A percentile compares a stretch with the other conserved stretches of the same genome.
phyloP scores from a whole-genome alignment of 2,329 filamentous ascomycete species.

The Lizonia empirigonia region DNA sequence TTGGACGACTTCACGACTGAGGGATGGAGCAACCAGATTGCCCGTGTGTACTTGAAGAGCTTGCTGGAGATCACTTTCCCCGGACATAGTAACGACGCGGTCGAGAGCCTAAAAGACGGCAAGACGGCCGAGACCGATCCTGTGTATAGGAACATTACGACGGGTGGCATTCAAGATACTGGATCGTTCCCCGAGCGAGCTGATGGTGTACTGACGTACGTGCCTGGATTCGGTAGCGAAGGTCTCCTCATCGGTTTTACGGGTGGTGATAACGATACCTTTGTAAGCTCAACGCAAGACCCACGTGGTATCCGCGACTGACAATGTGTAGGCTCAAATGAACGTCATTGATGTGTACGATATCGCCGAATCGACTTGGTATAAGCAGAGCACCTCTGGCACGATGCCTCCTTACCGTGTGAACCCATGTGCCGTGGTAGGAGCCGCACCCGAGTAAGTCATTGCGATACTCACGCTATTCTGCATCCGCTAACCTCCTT shows the following conservation, averaged over 20 bases:
- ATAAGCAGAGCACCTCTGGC: conserved; percentile 70
- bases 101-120: conserved; percentile 59
- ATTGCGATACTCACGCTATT: neutral
- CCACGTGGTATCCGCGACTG: conserved; percentile 6
- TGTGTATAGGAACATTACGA: conserved; percentile 74
- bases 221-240: conserved; percentile 76
- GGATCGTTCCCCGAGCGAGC: conserved; percentile 74
- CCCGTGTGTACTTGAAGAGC: conserved; percentile 73
- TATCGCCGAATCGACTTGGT: conserved; percentile 72
- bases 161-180: conserved; percentile 69
- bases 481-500: conserved; percentile 16
- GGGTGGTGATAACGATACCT: conserved; percentile 71
- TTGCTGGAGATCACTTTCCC: conserved; percentile 78
- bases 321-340: conserved; percentile 61
- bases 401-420: conserved; percentile 63
- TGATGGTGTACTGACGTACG: conserved; percentile 73
- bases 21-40: conserved; percentile 70
- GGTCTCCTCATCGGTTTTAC: conserved; percentile 80
- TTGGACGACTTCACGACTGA: conserved; percentile 67
- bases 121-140: conserved; percentile 66
- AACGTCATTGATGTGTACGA: conserved; percentile 82
- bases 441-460: conserved; percentile 66
- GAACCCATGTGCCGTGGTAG: conserved; percentile 75
- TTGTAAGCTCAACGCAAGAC: conserved; percentile 60
- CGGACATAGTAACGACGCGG: conserved; percentile 67